A percentile compares a stretch with the other conserved stretches of the same genome.
Conservation (phyloP, 176 grass and related monocot species). For the Carex littledalei region DNA sequence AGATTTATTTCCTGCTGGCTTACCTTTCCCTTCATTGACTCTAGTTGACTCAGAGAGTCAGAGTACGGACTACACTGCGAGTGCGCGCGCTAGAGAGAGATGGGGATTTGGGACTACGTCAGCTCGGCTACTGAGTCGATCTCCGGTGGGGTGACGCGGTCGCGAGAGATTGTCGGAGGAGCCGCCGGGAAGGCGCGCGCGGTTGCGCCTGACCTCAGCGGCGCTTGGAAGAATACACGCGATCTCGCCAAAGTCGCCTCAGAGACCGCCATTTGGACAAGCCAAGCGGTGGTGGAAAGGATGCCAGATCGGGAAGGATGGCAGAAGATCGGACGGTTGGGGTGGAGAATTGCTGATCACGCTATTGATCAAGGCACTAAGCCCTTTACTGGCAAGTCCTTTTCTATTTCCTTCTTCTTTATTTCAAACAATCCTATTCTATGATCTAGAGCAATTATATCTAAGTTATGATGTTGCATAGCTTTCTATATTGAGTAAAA, state of each 20-base stretch:
- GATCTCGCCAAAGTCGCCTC: neutral
- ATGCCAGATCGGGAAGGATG: conserved; percentile 19
- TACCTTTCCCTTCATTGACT: neutral
- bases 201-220: neutral
- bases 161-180: neutral
- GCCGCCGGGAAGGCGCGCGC: neutral
- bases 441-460: neutral
- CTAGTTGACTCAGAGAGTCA: neutral
- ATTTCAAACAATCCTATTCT: neutral
- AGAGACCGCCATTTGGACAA: neutral
- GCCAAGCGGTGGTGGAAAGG: neutral
- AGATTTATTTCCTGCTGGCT: no score
- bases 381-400: conserved; percentile 3
- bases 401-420: neutral
- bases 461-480: neutral
- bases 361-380: neutral
- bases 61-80: neutral
- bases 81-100: neutral
- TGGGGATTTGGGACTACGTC: conserved; percentile 19
- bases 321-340: neutral
- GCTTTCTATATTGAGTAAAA: no score
- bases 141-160: neutral
- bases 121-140: neutral
- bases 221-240: neutral
- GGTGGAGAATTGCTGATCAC: conserved; percentile 8